Evolutionary conservation across 2,329 filamentous ascomycete species (phyloP).

Genomic region (Ceratocystis huliohia): DNA sequence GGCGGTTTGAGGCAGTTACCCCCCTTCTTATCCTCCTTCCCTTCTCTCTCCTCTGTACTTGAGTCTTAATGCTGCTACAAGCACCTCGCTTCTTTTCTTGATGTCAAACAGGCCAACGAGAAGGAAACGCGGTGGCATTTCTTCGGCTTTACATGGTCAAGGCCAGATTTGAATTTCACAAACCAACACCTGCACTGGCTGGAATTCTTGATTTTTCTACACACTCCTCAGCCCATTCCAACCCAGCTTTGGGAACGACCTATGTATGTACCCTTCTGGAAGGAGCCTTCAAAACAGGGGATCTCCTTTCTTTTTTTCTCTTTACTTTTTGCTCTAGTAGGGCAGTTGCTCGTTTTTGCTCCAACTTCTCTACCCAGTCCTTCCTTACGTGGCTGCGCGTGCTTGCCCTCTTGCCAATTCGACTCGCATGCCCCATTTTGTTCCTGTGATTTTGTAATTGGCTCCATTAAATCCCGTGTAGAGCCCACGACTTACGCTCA

Average conservation of each 20-base stretch:
- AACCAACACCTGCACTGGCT: background rate
- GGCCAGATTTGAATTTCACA: background rate
- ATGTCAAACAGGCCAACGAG: background rate
- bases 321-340: background rate
- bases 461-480: background rate
- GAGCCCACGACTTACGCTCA: no score
- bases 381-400: background rate
- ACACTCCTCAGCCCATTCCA: background rate
- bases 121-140: constrained; percentile 1
- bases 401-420: background rate
- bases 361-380: background rate
- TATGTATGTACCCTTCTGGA: background rate
- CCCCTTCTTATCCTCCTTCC: background rate
- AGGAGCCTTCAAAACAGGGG: background rate
- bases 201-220: background rate
- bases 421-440: background rate
- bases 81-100: background rate
- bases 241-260: background rate
- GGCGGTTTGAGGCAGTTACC: background rate
- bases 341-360: background rate
- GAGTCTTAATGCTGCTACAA: background rate
- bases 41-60: background rate
- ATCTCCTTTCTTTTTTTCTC: no score
- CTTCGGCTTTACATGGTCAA: background rate
- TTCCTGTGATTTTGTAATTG: background rate